These are phyloP conservation scores for Dothistroma pini DNA, from an alignment of 2,329 filamentous ascomycete genomes.

Conservation along the genomic window DNA sequence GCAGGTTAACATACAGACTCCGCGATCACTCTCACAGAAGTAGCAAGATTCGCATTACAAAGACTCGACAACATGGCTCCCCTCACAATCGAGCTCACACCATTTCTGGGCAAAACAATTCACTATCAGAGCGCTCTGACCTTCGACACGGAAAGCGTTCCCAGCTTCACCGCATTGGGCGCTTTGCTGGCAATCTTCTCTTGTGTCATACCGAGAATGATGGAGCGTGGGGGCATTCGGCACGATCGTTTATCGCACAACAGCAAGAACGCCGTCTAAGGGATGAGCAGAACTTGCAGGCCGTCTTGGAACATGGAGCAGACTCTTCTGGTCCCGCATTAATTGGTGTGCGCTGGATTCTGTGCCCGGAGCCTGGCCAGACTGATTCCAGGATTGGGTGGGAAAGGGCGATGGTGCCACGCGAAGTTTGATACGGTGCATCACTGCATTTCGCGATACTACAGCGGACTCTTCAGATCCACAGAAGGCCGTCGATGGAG, in stretches of 20 bases:
- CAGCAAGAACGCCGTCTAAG: conserved; percentile 11
- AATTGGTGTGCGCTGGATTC: no score
- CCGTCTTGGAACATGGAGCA: no score
- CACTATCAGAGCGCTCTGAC: not conserved
- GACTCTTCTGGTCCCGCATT: no score
- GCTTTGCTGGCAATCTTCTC: conserved; percentile 21
- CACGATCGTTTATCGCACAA: conserved; percentile 8
- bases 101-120: not conserved
- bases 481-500: no score
- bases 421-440: no score
- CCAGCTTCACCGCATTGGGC: conserved; percentile 14
- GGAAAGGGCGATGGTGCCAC: no score
- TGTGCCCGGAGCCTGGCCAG: no score
- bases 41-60: not conserved
- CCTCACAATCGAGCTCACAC: not conserved
- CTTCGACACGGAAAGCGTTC: conserved; percentile 14
- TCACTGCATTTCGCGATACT: no score
- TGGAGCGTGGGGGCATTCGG: conserved; percentile 13
- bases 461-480: no score
- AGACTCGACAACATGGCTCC: not conserved
- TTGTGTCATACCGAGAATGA: conserved; percentile 14
- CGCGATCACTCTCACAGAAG: not conserved
- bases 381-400: no score
- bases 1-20: not conserved
- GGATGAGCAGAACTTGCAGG: not conserved